A percentile compares a stretch with the other conserved stretches of the same genome.
Evolutionary conservation across 305 asterid genomes (phyloP).

Genomic region (Plantago coronopus): DNA sequence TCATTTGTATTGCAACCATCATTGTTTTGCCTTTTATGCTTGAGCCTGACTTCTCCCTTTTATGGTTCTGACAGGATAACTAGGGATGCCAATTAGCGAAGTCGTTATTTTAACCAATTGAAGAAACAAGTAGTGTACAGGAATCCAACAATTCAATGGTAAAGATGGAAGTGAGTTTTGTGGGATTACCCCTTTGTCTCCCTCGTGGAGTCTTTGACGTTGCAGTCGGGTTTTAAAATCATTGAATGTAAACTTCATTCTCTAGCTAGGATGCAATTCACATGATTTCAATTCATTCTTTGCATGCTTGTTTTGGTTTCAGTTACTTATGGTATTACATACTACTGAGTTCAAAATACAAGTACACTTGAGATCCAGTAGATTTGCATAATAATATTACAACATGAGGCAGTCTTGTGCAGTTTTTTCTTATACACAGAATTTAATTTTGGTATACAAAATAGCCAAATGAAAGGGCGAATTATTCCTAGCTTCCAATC

Average conservation of each 20-base stretch:
- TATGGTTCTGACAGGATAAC: not conserved
- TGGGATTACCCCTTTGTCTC: not conserved
- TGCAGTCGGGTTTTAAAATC: not conserved
- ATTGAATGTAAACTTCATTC: not conserved
- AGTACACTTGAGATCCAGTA: too few relatives aligned
- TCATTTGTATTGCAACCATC: not conserved
- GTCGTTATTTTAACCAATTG: conserved; percentile 2
- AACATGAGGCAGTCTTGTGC: too few relatives aligned
- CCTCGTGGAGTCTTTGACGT: not conserved
- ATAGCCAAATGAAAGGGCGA: too few relatives aligned
- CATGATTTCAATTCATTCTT: too few relatives aligned
- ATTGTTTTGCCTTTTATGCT: not conserved
- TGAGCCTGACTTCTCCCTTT: not conserved
- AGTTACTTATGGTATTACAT: too few relatives aligned
- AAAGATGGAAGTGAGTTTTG: not conserved
- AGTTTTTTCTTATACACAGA: too few relatives aligned
- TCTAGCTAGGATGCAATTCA: not conserved
- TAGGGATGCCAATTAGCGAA: not conserved
- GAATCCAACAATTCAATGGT: not conserved
- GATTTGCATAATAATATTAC: too few relatives aligned
- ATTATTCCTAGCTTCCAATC: too few relatives aligned
- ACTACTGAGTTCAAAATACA: too few relatives aligned
- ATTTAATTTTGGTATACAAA: too few relatives aligned
- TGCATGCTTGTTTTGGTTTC: too few relatives aligned
- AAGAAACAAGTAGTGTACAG: conserved; percentile 3